Evolutionary conservation across 1,284 basidiomycete genomes (phyloP), one percentile per base, ranked within the genome.

Genomic region (Papiliotrema terrestris): DNA sequence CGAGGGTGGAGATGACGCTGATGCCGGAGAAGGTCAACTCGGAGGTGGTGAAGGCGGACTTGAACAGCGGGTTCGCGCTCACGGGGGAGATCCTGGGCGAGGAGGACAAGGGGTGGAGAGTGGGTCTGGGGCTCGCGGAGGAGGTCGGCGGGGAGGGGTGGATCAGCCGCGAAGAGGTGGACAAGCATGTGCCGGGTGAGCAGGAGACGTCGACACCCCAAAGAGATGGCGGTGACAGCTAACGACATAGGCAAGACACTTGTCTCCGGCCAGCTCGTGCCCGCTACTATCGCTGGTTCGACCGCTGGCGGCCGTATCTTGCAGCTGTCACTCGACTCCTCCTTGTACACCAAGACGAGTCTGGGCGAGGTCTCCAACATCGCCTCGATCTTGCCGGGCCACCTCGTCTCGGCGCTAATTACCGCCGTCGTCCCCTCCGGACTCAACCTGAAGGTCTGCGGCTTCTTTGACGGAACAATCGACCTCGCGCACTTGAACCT

Each of bases 61-160:
- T 98, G 32, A 84, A 82, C 49, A 64, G 78, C 49, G 91, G 91
- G 35, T 90, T 86, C 72, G 87, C 88, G 71, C 78, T 96, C 50
- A 83, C 86, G 0, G 89, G 85, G 11, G 84, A 88, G 45, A 81
- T 98, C 29, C 85, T 88, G 74, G 90, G 87, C 66, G 79, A 89
- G 35, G 96, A 98, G 78, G 96, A 98, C 68, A 91, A 97, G 75
- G 95, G 95, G 1, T 98, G 95, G 77, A 83, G 87, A 51, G 81
- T 98, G 20, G 89, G 95, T 62, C 79, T 95, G 36, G 96, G 96
- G 1, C 68, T 95, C 20, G 72, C 83, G 13, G 83, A 85, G 32
- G 68, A 73, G 49, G 55, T 60, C 2, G 61, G 51, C 11, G 57
- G 53, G 1, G 85, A 88, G 52, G 90, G 89, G 22, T 95, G 93